These are phyloP conservation scores for Suillus discolor DNA, from an alignment of 768 basidiomycete species.

Conservation along the genomic window DNA sequence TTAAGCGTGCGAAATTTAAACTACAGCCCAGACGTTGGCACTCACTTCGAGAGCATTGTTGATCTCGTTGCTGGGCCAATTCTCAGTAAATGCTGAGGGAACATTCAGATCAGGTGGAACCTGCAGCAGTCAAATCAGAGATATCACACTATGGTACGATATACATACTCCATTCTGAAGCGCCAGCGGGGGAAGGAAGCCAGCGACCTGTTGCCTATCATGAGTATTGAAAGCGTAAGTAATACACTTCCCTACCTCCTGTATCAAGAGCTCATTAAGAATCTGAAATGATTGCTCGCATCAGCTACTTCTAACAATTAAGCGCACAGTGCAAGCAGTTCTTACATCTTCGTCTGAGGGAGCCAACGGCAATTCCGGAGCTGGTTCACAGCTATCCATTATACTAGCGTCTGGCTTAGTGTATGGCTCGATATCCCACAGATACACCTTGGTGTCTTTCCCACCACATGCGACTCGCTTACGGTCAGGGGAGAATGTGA, in stretches of 20 bases:
- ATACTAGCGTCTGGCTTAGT: conserved; percentile 28
- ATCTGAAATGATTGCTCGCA: background rate
- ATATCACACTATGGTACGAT: background rate
- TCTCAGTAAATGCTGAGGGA: background rate
- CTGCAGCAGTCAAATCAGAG: background rate
- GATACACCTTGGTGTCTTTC: conserved; percentile 28
- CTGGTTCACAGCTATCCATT: conserved; percentile 1
- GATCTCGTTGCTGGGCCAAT: background rate
- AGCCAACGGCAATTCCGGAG: conserved; percentile 1
- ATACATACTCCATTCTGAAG: conserved; percentile 1
- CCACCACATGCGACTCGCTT: conserved; percentile 31
- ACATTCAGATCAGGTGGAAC: background rate
- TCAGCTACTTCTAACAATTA: background rate
- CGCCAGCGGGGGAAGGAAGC: conserved; percentile 6
- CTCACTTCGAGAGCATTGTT: background rate
- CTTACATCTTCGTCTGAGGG: conserved; percentile 8
- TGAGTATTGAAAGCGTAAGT: background rate
- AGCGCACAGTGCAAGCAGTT: background rate
- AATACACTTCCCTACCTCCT: background rate
- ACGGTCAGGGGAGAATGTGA: conserved; percentile 33
- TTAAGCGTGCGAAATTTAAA: background rate
- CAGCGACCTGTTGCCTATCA: background rate
- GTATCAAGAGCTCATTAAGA: conserved; percentile 4
- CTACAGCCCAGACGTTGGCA: background rate
- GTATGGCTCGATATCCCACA: conserved; percentile 31